These are phyloP conservation scores for Saturnispora zaruensis DNA, from an alignment of 805 yeast species.

Conservation along the genomic window DNA sequence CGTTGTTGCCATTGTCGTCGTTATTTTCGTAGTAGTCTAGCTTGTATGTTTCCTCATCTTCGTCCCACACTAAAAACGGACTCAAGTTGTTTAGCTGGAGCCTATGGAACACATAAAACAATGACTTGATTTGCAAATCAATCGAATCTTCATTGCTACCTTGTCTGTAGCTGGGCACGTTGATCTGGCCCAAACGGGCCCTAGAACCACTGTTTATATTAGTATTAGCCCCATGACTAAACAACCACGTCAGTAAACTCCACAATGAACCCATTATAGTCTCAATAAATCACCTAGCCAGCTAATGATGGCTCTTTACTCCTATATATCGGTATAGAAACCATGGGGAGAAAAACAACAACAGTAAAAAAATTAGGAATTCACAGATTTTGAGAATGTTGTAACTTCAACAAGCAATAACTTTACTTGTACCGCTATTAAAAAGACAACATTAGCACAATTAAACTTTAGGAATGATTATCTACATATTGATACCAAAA, in stretches of 20 bases:
- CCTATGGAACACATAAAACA: constrained; percentile 44
- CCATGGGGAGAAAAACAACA: not conserved
- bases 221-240: not conserved
- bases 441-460: not conserved
- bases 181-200: constrained; percentile 24
- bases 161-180: constrained; percentile 40
- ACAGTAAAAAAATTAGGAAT: too few relatives aligned
- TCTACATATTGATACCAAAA: not conserved
- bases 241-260: not conserved
- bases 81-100: constrained; percentile 10
- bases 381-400: too few relatives aligned
- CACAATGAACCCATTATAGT: not conserved
- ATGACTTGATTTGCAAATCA: constrained; percentile 52
- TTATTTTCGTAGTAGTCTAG: constrained; percentile 7
- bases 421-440: not conserved
- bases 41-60: constrained; percentile 14
- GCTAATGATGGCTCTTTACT: not conserved
- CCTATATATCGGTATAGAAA: not conserved
- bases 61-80: constrained; percentile 31
- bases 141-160: constrained; percentile 48
- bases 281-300: not conserved
- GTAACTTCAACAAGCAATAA: not conserved
- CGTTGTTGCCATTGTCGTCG: not conserved
- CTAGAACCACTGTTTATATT: not conserved
- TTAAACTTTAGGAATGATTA: too few relatives aligned